phyloP scores from a whole-genome alignment of 2,329 filamentous ascomycete genomes.

The Tolypocladium tundrense region DNA sequence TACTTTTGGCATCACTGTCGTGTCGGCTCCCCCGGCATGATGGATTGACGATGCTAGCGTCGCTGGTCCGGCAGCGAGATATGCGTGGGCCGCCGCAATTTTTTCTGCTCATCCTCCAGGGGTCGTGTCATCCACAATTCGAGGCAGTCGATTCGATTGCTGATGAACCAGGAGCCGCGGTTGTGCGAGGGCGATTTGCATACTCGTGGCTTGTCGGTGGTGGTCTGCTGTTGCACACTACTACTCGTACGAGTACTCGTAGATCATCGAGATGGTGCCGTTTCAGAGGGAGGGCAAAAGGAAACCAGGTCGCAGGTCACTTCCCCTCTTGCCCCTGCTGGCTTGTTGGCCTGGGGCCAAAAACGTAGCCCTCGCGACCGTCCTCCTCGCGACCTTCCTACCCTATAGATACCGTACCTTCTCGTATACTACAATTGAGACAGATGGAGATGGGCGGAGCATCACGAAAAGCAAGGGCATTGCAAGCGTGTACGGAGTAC shows the following conservation, averaged over 20 bases:
- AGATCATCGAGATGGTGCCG: background rate
- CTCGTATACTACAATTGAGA: background rate
- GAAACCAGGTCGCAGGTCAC: background rate
- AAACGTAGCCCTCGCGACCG: background rate
- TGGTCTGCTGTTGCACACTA: background rate
- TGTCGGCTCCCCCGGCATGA: conserved; percentile 12
- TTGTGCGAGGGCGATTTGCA: background rate
- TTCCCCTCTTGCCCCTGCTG: background rate
- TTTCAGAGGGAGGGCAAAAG: background rate
- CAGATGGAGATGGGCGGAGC: background rate
- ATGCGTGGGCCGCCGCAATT: background rate
- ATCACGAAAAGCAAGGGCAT: background rate
- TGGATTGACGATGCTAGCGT: conserved; percentile 8
- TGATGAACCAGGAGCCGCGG: background rate
- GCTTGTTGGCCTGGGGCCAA: background rate
- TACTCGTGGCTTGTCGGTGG: background rate
- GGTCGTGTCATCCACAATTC: background rate
- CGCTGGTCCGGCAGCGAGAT: conserved; percentile 7
- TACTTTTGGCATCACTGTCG: background rate
- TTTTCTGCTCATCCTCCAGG: background rate
- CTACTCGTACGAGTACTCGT: background rate
- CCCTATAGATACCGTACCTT: no score
- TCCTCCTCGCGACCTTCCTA: no score
- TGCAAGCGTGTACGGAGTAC: background rate
- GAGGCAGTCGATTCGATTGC: background rate